phyloP scores from a whole-genome alignment of 345 rosid species.

The Lepidium africanum region DNA sequence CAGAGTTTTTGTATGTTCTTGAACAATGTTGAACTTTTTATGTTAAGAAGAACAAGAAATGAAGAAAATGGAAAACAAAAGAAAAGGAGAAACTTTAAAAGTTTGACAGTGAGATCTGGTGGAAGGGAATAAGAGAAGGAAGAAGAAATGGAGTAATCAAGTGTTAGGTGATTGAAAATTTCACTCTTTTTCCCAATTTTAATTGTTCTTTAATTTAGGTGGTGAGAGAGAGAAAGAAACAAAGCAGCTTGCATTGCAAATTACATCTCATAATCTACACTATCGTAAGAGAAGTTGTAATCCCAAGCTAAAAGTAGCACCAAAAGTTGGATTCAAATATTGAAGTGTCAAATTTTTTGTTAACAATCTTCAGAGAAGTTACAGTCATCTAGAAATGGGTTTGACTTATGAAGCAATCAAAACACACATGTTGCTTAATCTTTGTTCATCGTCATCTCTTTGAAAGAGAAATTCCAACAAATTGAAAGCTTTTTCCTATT shows the following conservation, averaged over 20 bases:
- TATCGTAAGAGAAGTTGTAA: background rate
- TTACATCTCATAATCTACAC: constrained; percentile 9
- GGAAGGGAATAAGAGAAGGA: constrained; percentile 19
- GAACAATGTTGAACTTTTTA: background rate
- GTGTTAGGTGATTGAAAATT: constrained; percentile 56
- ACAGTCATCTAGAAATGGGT: constrained; percentile 21
- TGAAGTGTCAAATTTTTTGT: background rate
- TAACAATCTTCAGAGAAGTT: background rate
- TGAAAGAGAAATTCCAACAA: constrained; percentile 18
- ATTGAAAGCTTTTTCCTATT: background rate
- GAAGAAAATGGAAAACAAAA: background rate
- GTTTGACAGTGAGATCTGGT: constrained; percentile 20
- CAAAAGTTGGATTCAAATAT: background rate
- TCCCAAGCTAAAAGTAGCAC: background rate
- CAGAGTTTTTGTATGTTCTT: background rate
- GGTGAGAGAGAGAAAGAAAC: background rate
- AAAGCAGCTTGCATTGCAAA: constrained; percentile 21
- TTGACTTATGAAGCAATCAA: constrained; percentile 13
- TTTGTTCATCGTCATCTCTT: constrained; percentile 1
- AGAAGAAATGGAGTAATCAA: constrained; percentile 72
- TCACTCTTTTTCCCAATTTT: background rate
- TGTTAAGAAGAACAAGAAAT: constrained; percentile 10
- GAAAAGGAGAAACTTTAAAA: constrained; percentile 2
- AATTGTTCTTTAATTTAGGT: background rate
- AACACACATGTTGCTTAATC: constrained; percentile 22